Base-by-base conservation (phyloP, 768 basidiomycete species). In the Boletus sp. region DNA sequence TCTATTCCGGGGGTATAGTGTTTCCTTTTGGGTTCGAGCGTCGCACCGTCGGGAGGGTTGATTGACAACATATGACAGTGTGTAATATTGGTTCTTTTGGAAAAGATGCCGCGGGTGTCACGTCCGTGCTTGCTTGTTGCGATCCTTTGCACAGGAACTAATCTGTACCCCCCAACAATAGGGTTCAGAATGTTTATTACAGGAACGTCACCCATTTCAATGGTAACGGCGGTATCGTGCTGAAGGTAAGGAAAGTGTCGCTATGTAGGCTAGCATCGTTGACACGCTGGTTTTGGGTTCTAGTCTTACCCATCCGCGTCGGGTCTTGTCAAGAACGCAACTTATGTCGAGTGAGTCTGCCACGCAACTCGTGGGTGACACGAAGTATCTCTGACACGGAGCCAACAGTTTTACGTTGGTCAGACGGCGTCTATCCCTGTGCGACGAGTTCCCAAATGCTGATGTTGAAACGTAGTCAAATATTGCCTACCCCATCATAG, bases 71-170 rank as follows among this genome's bases (percentile, higher is more conserved):
- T 47, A 17, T 36, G 11, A 1, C 35, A 67, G 65, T 65, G 5
- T 53, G 61, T 12, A 60, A 60, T n/a, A 54, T 64, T 11, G 55
- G 55, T 20, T 60, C 56, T 8, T 64, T 67, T 39, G 61, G 57
- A 4, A 1, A 39, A 5, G 4, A 17, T 6, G 48, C 2, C 9
- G 20, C 24, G 18, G 44, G 12, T 28, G 62, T 20, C 39, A 47
- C 15, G 57, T 63, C 12, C 3, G 61, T 56, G 12, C 24, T 15
- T 41, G 5, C 9, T 20, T 20, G 15, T 41, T 41, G 36, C 4
- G 17, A 35, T 51, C 12, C 5, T 30, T 2, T 17, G 1, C 20
- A 46, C 39, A 20, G n/a, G 17, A 9, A 7, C 7, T 55, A 36
- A 66, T 32, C 17, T 4, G 17, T 6, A 7, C 9, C 4, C 18